Evolutionary conservation across 2,329 filamentous ascomycete genomes (phyloP).

Genomic region (Aureobasidium sp.): DNA sequence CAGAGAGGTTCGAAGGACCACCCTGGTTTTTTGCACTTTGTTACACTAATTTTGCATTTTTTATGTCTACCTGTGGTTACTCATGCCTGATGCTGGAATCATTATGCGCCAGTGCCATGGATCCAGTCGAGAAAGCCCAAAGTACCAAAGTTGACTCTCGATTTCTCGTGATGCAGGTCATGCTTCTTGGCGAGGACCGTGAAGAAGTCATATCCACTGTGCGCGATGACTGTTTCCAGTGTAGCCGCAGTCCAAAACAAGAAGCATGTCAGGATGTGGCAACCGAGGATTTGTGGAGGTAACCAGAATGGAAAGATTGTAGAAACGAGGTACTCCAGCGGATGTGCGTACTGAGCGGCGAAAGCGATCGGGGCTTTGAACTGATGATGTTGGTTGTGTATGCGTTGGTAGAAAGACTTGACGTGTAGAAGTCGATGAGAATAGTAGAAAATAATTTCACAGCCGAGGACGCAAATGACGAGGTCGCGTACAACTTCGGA

Average conservation of each 20-base stretch:
- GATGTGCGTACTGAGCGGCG: slow-evolving; percentile 12
- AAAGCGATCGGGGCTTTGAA: slow-evolving; percentile 12
- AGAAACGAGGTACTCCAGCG: slow-evolving; percentile 9
- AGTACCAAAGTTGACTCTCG: slow-evolving; percentile 9
- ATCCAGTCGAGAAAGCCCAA: slow-evolving; percentile 7
- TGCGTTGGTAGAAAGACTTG: not conserved
- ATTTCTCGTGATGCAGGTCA: slow-evolving; percentile 13
- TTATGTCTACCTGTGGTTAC: not conserved
- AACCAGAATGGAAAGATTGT: slow-evolving; percentile 8
- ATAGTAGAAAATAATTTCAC: slow-evolving; percentile 14
- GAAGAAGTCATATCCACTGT: slow-evolving; percentile 13
- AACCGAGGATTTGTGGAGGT: not conserved
- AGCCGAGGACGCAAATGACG: not conserved
- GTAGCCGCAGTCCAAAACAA: slow-evolving; percentile 1
- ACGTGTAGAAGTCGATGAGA: slow-evolving; percentile 5
- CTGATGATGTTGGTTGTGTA: slow-evolving; percentile 13
- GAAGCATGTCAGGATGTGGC: not conserved
- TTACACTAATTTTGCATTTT: not conserved
- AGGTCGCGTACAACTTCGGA: not conserved
- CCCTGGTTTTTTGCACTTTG: not conserved
- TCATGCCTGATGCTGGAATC: not conserved
- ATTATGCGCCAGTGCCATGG: slow-evolving; percentile 1
- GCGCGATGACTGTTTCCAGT: slow-evolving; percentile 7
- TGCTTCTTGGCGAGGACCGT: not conserved
- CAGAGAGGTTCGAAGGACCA: not conserved